Base-by-base conservation (phyloP, 805 yeast species). In the Yarrowia porcina region DNA sequence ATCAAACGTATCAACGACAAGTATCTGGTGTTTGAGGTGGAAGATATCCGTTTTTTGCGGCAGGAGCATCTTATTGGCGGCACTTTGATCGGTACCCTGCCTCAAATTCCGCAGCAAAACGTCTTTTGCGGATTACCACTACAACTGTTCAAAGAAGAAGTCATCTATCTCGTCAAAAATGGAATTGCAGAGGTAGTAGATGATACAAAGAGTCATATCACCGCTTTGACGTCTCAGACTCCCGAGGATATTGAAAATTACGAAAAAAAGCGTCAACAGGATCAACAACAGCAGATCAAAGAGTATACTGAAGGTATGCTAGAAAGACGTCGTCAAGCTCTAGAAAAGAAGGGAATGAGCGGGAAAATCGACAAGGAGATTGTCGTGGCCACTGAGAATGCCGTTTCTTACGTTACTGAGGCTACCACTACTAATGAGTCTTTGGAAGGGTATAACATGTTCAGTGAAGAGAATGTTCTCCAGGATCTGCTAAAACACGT, bases 21-120 rank as follows among this genome's bases (percentile, higher is more conserved):
- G 59, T 84, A 86, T 0, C 71, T 88, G 33, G 76, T 91, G 7
- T 91, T 87, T 69, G 80, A 82, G 63, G 67, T 87, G 0, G 80
- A 79, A 0, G 82, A 79, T 57, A 77, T 89, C 56, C 79, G 80
- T 67, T 63, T 62, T 21, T 77, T 91, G 7, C 77, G 97, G 21
- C 77, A 74, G 49, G 63, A 77, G 2, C 74, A 81, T 44, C 89
- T 90, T 13, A 80, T 94, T 1, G 79, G 85, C 21, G 99, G 99
- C 0, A 83, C 87, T 1, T 76, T 93, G 15, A 75, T 83, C 0
- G 99, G 99, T 0, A 88, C 97, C 0, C 75, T 94, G 30, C 89
- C 97, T 0, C 80, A 84, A 50, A 90, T 92, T n/a, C 94, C 97
- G 1, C 99, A 94, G 72, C 99, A 93, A 70, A 91, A 90, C 69